Conservation (phyloP, 1,284 basidiomycete genomes). For the Leccinum holopus region DNA sequence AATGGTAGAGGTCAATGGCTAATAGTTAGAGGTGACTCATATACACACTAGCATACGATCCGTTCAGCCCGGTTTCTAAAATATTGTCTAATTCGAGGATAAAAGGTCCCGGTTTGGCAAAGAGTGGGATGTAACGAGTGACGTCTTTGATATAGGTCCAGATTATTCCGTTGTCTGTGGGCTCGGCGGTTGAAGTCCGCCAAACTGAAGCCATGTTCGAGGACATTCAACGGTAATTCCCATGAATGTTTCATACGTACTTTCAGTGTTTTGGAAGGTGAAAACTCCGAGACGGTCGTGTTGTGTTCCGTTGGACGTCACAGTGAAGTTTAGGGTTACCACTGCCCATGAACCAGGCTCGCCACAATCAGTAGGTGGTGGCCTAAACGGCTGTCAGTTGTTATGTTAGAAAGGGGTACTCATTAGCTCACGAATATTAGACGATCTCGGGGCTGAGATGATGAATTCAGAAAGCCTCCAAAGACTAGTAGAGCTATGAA, state of each 20-base stretch:
- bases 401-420: not conserved
- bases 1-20: not conserved
- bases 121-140: slow-evolving; percentile 68
- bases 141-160: slow-evolving; percentile 81
- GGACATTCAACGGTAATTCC: not conserved
- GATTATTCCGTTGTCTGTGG: slow-evolving; percentile 66
- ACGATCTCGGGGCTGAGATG: slow-evolving; percentile 60
- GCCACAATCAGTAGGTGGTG: slow-evolving; percentile 68
- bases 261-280: slow-evolving; percentile 74
- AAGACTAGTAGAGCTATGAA: not conserved
- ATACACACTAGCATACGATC: slow-evolving; percentile 64
- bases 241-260: slow-evolving; percentile 38
- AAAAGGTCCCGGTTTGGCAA: slow-evolving; percentile 62
- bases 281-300: slow-evolving; percentile 73
- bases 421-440: slow-evolving; percentile 52
- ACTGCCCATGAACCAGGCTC: slow-evolving; percentile 70
- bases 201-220: slow-evolving; percentile 48
- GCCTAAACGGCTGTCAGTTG: slow-evolving; percentile 39
- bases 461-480: slow-evolving; percentile 1
- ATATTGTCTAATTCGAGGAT: slow-evolving; percentile 74
- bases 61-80: slow-evolving; percentile 54
- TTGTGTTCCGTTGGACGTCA: slow-evolving; percentile 77
- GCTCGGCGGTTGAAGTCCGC: slow-evolving; percentile 79
- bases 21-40: slow-evolving; percentile 2
- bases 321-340: slow-evolving; percentile 71